phyloP scores from a whole-genome alignment of 306 rosid genomes.

The Parietaria judaica region DNA sequence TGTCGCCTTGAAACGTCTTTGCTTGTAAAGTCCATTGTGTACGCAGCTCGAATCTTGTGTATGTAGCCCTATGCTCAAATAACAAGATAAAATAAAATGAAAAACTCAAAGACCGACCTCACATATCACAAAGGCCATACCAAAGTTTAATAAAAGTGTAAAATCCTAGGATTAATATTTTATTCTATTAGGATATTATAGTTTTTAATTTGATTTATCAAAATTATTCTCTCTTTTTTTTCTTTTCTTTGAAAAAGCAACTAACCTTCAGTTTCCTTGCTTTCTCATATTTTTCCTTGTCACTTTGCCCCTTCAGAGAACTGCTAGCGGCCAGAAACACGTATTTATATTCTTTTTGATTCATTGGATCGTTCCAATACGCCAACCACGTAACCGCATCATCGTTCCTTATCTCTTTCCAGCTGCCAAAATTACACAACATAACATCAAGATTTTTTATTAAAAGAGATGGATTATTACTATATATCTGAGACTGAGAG shows the following conservation, averaged over 20 bases:
- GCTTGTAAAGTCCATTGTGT: constrained; percentile 70
- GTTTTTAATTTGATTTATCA: background rate
- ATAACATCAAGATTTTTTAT: constrained; percentile 8
- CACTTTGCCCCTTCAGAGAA: constrained; percentile 93
- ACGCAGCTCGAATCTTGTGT: constrained; percentile 70
- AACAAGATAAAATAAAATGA: constrained; percentile 2
- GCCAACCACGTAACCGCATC: constrained; percentile 96
- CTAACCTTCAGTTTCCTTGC: constrained; percentile 91
- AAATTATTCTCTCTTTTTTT: too few species aligned
- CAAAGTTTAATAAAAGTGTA: constrained; percentile 7
- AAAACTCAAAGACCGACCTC: constrained; percentile 5
- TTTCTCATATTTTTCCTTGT: constrained; percentile 97
- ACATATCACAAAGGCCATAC: constrained; percentile 2
- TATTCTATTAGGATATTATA: constrained; percentile 6
- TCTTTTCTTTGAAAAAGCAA: background rate
- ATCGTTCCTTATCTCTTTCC: constrained; percentile 94
- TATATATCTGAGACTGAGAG: background rate
- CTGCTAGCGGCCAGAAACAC: constrained; percentile 98
- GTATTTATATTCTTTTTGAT: constrained; percentile 81
- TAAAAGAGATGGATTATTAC: constrained; percentile 1
- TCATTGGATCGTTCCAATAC: constrained; percentile 90
- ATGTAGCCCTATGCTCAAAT: constrained; percentile 65
- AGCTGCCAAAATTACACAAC: constrained; percentile 43
- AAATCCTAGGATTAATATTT: too few species aligned
- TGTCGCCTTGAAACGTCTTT: constrained; percentile 71